Conservation (phyloP, 2,329 filamentous ascomycete genomes). For the Cercospora sesami region DNA sequence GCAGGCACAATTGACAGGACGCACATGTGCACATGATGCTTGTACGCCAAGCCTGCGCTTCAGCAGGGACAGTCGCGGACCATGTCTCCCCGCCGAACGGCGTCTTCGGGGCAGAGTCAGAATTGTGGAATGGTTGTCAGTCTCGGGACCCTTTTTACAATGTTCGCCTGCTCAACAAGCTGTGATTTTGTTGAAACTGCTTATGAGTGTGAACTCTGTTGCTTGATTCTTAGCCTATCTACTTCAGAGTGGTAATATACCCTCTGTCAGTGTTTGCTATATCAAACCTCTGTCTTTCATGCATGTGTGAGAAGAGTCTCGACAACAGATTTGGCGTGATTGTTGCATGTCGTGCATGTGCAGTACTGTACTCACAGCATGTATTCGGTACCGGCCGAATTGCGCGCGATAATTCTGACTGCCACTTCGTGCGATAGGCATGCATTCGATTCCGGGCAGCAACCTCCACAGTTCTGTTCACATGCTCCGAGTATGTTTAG, state of each 20-base stretch:
- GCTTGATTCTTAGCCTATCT: not conserved
- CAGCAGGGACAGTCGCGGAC: not conserved
- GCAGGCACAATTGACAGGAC: not conserved
- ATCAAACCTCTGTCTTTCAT: not conserved
- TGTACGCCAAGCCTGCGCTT: not conserved
- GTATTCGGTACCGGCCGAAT: not conserved
- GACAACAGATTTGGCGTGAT: not conserved
- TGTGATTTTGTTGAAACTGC: not conserved
- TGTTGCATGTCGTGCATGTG: not conserved
- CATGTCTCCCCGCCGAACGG: conserved; percentile 2
- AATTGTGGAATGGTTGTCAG: not conserved
- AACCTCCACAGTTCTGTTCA: not conserved
- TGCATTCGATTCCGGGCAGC: not conserved
- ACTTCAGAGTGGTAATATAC: not conserved
- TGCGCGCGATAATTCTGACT: not conserved
- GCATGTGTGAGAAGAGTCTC: not conserved
- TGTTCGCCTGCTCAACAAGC: not conserved
- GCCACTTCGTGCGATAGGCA: not conserved
- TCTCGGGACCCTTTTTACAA: not conserved
- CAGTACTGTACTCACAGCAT: not conserved
- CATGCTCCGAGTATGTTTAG: not conserved
- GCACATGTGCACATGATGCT: not conserved
- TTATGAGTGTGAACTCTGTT: not conserved
- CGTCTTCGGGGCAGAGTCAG: not conserved
- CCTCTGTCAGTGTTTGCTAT: not conserved